Conservation (phyloP, 768 basidiomycete genomes). For the Suillus luteus region DNA sequence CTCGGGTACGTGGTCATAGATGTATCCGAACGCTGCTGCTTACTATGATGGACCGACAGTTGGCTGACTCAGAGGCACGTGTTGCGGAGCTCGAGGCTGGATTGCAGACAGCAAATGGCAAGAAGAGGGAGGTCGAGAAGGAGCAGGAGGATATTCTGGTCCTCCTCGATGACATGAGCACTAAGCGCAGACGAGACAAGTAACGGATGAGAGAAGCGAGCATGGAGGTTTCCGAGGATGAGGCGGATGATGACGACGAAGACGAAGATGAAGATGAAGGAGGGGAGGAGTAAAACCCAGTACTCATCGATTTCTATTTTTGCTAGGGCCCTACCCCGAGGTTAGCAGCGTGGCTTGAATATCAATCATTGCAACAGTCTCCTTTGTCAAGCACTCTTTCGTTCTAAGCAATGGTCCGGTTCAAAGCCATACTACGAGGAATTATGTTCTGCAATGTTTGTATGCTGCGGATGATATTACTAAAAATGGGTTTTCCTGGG, state of each 20-base stretch:
- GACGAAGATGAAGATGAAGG: constrained; percentile 43
- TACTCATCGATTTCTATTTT: not conserved
- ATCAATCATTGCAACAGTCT: not conserved
- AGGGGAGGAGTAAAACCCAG: constrained; percentile 17
- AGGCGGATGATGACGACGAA: constrained; percentile 70
- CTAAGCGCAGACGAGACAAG: constrained; percentile 87
- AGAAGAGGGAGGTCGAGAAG: constrained; percentile 83
- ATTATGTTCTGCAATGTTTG: no score
- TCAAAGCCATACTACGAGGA: no score
- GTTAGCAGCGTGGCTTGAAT: not conserved
- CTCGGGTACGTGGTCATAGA: constrained; percentile 35
- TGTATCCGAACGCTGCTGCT: not conserved
- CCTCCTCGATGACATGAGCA: constrained; percentile 86
- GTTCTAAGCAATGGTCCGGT: not conserved
- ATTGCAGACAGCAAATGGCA: constrained; percentile 56
- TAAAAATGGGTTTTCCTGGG: no score
- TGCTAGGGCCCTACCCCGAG: not conserved
- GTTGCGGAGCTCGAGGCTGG: constrained; percentile 48
- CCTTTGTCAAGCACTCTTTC: not conserved
- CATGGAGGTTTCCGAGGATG: constrained; percentile 91
- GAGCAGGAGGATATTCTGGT: constrained; percentile 97
- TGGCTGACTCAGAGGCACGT: constrained; percentile 47
- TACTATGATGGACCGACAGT: constrained; percentile 31
- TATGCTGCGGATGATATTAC: no score
- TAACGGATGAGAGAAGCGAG: constrained; percentile 68